Base-by-base conservation (phyloP, 78 protist species). In the Diacronema lutheri region DNA sequence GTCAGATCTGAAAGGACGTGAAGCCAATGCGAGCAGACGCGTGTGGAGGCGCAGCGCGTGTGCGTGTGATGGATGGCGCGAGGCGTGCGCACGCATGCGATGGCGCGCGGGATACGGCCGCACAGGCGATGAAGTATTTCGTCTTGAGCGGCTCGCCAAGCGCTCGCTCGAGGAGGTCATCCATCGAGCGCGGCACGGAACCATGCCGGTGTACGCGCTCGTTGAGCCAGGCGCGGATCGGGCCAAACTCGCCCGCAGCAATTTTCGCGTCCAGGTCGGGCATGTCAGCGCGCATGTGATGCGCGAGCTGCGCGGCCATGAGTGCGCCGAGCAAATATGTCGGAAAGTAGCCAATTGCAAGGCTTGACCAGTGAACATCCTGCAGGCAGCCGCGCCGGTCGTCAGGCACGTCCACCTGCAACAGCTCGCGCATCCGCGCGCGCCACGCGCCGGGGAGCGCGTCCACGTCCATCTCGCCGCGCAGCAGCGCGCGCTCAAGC, bases 311-410 rank as follows among this genome's bases (percentile, higher is more conserved):
- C 31, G 40, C 84, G 14, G 68, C 84, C 10, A 21, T 23, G 84
- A 85, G 69, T 31, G 78, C 84, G 25, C 88, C 88, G 31, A 81
- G 66, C 35, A 65, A 20, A 50, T 87, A 87, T 23, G 82, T 20
- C 25, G 90, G 90, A 68, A 87, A 87, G 79, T 87, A 87, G 76
- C 90, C 90, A 23, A 65, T 7, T 21, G 86, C 85, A 26, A 78
- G 79, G 23, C 19, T 13, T 10, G 66, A 19, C 90, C 90, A 87
- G 76, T 87, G 90, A 1, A 87, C 46, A 46, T 87, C 90, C 79
- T 87, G 76, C 55, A 69, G 46, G 55, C 76, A 69, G 26, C 76
- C 76, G 25, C 14, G 29, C 29, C 16, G 7, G 55, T 69, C 76
- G 2, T 35, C 50, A 4, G 76, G 13, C 10, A 69, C 76, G 7